Evolutionary conservation across 768 basidiomycete species (phyloP).

Genomic region (Leccinum rimulosum): DNA sequence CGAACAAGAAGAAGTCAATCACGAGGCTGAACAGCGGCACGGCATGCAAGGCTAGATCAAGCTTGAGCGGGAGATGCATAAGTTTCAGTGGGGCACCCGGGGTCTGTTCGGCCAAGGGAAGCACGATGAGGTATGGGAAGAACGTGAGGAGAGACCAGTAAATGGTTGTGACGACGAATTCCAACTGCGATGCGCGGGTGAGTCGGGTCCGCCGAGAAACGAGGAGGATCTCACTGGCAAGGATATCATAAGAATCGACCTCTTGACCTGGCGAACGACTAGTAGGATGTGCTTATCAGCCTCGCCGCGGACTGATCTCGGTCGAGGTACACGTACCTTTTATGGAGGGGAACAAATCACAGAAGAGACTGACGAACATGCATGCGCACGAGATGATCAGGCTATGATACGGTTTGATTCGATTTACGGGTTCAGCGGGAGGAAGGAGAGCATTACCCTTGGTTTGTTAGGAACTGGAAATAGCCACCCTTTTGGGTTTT

Average conservation of each 20-base stretch:
- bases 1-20: constrained; percentile 67
- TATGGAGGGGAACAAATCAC: constrained; percentile 41
- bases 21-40: constrained; percentile 56
- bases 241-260: constrained; percentile 58
- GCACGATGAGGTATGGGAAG: constrained; percentile 58
- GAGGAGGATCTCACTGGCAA: constrained; percentile 49
- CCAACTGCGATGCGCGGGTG: constrained; percentile 30
- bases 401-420: constrained; percentile 8
- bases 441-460: constrained; percentile 44
- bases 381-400: constrained; percentile 39
- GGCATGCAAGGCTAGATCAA: constrained; percentile 68
- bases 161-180: constrained; percentile 50
- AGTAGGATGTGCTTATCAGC: constrained; percentile 1
- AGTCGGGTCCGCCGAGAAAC: not conserved
- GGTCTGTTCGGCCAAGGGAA: not conserved
- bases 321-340: constrained; percentile 27
- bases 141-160: constrained; percentile 67
- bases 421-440: not conserved
- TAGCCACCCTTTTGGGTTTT: constrained; percentile 58
- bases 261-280: constrained; percentile 44
- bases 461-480: constrained; percentile 73
- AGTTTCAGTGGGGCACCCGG: constrained; percentile 11
- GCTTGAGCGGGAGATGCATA: constrained; percentile 45
- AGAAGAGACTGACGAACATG: constrained; percentile 38
- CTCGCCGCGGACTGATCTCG: not conserved